Conservation (phyloP, 345 rosid species). For the Microthlaspi erraticum region DNA sequence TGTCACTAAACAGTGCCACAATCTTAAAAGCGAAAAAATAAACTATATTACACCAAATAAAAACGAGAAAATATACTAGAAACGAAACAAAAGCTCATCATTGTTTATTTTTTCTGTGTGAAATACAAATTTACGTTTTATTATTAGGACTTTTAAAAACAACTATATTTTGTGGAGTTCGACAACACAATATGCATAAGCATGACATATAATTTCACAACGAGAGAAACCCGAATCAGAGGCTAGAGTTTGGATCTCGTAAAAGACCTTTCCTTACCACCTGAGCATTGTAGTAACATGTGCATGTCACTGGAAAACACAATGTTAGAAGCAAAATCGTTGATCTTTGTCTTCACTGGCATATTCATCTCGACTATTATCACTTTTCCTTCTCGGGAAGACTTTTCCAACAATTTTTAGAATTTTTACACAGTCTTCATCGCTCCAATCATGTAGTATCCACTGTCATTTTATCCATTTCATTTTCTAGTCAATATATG, state of each 20-base stretch:
- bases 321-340: conserved; percentile 22
- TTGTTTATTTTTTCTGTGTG: too few species aligned
- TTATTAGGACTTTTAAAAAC: too few species aligned
- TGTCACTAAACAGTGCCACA: too few species aligned
- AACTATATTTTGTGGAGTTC: conserved; percentile 23
- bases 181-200: conserved; percentile 19
- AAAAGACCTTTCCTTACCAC: conserved; percentile 30
- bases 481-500: not conserved
- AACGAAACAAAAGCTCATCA: too few species aligned
- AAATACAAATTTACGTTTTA: too few species aligned
- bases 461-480: conserved; percentile 15
- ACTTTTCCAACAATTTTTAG: conserved; percentile 35
- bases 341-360: conserved; percentile 10
- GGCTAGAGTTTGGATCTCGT: conserved; percentile 4
- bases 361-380: conserved; percentile 2
- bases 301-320: conserved; percentile 17
- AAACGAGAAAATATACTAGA: too few species aligned
- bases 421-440: conserved; percentile 31
- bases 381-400: not conserved
- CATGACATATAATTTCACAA: conserved; percentile 32
- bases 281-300: conserved; percentile 31
- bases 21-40: too few species aligned
- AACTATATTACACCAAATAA: too few species aligned
- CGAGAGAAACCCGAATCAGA: conserved; percentile 7
- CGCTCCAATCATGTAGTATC: conserved; percentile 35